Evolutionary conservation across 2,329 filamentous ascomycete species (phyloP).

Genomic region (Albophoma yamanashiensis): DNA sequence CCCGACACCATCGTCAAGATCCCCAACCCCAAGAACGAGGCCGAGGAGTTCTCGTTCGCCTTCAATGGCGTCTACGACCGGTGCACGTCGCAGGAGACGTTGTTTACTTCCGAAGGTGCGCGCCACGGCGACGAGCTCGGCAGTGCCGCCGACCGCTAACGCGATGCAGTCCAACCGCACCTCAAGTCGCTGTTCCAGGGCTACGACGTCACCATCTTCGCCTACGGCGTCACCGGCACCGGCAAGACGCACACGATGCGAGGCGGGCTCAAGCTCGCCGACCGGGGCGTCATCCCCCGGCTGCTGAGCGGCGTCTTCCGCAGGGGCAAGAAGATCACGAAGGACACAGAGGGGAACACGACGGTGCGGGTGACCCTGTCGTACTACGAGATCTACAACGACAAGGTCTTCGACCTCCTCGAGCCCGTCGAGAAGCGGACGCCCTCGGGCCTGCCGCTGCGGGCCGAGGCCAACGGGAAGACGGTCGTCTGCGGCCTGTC

Average conservation of each 20-base stretch:
- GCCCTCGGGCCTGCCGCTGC: constrained; percentile 65
- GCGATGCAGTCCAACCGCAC: constrained; percentile 64
- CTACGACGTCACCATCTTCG: constrained; percentile 80
- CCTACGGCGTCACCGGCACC: constrained; percentile 86
- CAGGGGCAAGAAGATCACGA: constrained; percentile 72
- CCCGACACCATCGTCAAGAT: constrained; percentile 68
- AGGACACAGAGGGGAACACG: constrained; percentile 62
- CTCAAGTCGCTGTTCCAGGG: constrained; percentile 88
- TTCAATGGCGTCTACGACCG: constrained; percentile 91
- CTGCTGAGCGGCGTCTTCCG: constrained; percentile 79
- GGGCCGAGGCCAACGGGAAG: constrained; percentile 78
- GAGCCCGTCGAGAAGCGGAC: constrained; percentile 82
- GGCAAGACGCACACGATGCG: constrained; percentile 97
- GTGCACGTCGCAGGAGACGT: constrained; percentile 66
- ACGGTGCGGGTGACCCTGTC: constrained; percentile 66
- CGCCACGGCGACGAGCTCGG: neutral
- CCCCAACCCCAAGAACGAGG: constrained; percentile 85
- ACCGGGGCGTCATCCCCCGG: constrained; percentile 79
- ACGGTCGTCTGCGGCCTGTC: constrained; percentile 80
- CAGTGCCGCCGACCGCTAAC: constrained; percentile 10
- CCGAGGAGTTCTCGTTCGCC: constrained; percentile 84
- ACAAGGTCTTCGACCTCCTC: constrained; percentile 87
- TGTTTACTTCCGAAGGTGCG: constrained; percentile 84
- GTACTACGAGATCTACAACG: constrained; percentile 96
- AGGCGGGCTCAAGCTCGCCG: constrained; percentile 74